Base-by-base conservation (phyloP, 129 eudicot genomes). In the Mikania micrantha region DNA sequence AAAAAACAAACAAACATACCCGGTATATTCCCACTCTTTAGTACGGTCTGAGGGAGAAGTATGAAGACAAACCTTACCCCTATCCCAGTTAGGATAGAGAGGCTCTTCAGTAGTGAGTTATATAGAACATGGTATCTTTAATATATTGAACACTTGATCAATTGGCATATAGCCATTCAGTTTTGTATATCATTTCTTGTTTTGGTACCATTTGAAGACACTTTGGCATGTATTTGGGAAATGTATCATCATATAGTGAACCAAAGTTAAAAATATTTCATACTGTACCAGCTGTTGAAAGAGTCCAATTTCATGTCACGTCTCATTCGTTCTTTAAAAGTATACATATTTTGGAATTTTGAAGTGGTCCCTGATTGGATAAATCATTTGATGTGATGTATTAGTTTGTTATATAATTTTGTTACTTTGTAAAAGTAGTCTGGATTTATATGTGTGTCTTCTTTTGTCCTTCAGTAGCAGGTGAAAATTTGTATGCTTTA, bases 361-460 rank as follows among this genome's bases (percentile, higher is more conserved):
- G 32, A 27, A 27, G 76, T 44, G 67, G 76, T 71, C 76, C 76
- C 24, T 41, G 28, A n/a, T 71, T 41, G 42, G 60, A 39, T 40
- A 57, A 70, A 59, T 41, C 68, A 71, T 59, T 32, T 68, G 67
- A 70, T 59, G 66, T 57, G 75, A 53, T 42, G 59, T 29, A 45
- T 44, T 69, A 52, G 38, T 38, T 36, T 69, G 24, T 31, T 39
- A 15, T 22, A 19, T 38, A 20, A 38, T 56, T 25, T 70, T 25
- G 52, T 54, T 25, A 36, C 62, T 56, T 56, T 13, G 45, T 69
- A 69, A 56, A 36, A 53, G 16, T 69, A 36, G 53, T 68, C 4
- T 52, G 35, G 36, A 28, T 48, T 70, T 40, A 38, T 21, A 27
- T 66, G 58, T 17, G 39, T 39, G 27, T 40, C 66, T 38, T 67